Base-by-base conservation (phyloP, 2,329 filamentous ascomycete species). In the Alternaria sp. region DNA sequence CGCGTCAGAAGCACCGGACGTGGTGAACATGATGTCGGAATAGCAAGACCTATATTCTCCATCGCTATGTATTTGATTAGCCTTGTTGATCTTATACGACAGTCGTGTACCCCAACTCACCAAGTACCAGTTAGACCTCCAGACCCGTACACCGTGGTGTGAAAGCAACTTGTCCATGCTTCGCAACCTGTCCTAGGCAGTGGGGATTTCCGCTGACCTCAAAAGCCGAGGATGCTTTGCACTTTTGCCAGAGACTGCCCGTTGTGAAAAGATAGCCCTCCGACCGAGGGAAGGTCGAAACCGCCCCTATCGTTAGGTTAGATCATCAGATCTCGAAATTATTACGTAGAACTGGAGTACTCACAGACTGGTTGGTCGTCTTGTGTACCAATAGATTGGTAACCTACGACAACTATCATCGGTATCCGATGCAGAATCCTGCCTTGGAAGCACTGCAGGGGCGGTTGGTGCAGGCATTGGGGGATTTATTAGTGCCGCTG, bases 231-330 rank as follows among this genome's bases (percentile, higher is more conserved):
- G 51, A 54, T 7, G 23, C 31, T 28, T 42, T 33, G 31, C 51
- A 54, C 26, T 44, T 46, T 14, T 54, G 51, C 41, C 41, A 54
- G 31, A 36, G 41, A 23, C 41, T 45, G 24, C 31, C 51, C 17
- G 40, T 36, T 29, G 40, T 54, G 13, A 46, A 54, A 11, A 54
- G 51, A 13, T 54, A 54, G 51, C 51, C 41, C 28, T 54, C 51
- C 9, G 51, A 36, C 13, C 34, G 24, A 14, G 40, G 41, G 5
- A 54, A 54, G 1, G 24, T 28, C 9, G 41, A 46, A 26, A 44
- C 34, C 14, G 40, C 41, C 51, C 51, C 51, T 54, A 23, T 13
- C 3, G 2, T 34, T n/a, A 26, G 13, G 31, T 48, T 13, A 48
- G 31, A 34, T n/a, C 13, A 23, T 31, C 44, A 23, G 17, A 36